Conservation (phyloP, 164 flowering plant species). For the Stephania yunnanensis region DNA sequence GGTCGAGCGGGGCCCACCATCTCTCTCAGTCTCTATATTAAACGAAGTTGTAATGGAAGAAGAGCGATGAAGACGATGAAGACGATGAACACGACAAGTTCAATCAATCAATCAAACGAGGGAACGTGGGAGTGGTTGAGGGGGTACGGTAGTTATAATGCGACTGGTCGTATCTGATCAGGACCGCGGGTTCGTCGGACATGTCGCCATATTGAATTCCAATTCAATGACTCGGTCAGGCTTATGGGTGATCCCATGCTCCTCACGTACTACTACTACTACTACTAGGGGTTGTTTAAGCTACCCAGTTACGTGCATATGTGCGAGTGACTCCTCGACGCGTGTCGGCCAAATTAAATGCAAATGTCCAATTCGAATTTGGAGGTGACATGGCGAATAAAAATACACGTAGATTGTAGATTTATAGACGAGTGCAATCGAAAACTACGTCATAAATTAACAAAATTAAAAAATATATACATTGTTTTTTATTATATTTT, state of each 20-base stretch:
- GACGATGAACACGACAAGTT: background rate
- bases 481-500: too few species aligned
- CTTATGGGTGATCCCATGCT: background rate
- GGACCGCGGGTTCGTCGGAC: background rate
- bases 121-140: background rate
- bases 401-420: too few species aligned
- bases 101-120: too few species aligned
- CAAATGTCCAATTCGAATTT: too few species aligned
- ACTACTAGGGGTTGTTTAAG: background rate
- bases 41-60: background rate
- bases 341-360: too few species aligned
- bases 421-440: too few species aligned
- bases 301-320: background rate
- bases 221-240: background rate
- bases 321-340: background rate
- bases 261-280: background rate
- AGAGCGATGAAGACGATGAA: background rate
- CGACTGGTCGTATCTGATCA: background rate
- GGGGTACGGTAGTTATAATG: background rate
- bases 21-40: background rate
- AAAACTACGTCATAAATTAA: too few species aligned
- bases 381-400: too few species aligned
- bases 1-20: constrained; percentile 81
- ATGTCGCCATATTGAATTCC: background rate
- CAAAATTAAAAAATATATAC: too few species aligned